These are phyloP conservation scores for Dacryopinax spathularia DNA, from an alignment of 768 basidiomycete genomes.

Conservation along the genomic window DNA sequence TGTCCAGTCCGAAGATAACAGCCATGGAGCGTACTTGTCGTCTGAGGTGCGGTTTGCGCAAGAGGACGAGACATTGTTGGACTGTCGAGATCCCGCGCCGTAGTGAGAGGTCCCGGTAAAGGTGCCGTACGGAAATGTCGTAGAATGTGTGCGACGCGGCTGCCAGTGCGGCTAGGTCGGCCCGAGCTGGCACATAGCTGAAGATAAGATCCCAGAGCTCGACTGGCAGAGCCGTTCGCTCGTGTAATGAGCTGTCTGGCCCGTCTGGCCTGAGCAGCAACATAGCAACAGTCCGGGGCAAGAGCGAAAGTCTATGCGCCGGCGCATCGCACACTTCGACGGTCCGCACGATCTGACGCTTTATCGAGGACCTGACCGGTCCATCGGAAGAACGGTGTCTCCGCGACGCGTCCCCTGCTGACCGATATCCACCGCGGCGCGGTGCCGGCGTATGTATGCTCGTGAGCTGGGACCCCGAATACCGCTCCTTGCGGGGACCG, in stretches of 20 bases:
- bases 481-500: neutral
- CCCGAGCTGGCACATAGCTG: neutral
- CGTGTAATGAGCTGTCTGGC: too few relatives aligned
- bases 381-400: neutral
- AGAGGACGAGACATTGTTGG: neutral
- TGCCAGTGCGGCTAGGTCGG: neutral
- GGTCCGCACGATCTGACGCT: neutral
- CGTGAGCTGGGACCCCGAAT: neutral
- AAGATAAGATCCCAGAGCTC: constrained; percentile 4
- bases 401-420: neutral
- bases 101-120: constrained; percentile 1
- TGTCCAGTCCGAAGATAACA: neutral
- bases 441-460: too few relatives aligned
- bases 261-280: neutral
- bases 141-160: neutral
- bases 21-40: neutral
- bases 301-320: neutral
- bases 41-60: neutral
- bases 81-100: neutral
- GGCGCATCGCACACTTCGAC: neutral
- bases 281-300: neutral
- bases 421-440: neutral
- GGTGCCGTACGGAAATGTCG: neutral
- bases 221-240: neutral
- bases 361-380: neutral